A percentile compares a stretch with the other conserved stretches of the same genome.
Evolutionary conservation across 1,284 basidiomycete species (phyloP).

Genomic region (Agroathelia rolfsii): DNA sequence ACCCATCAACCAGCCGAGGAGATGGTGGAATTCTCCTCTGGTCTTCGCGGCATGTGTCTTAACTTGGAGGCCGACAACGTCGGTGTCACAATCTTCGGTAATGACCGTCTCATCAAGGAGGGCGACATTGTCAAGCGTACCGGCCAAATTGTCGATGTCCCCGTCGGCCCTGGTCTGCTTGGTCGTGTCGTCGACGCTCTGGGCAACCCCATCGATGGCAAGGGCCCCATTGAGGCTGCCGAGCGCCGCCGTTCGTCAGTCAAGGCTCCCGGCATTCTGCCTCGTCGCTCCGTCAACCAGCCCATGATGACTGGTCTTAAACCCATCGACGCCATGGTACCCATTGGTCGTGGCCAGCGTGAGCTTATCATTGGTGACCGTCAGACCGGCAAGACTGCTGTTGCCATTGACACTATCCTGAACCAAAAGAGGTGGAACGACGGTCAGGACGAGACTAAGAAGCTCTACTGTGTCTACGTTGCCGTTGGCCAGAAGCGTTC

Average conservation of each 20-base stretch:
- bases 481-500: conserved; percentile 99
- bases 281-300: conserved; percentile 98
- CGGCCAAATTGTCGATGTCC: conserved; percentile 98
- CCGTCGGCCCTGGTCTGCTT: conserved; percentile 91
- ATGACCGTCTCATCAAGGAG: conserved; percentile 99
- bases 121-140: conserved; percentile 99
- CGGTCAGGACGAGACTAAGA: conserved; percentile 90
- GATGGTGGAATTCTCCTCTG: conserved; percentile 99
- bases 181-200: conserved; percentile 99
- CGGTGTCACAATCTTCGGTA: conserved; percentile 99
- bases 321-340: conserved; percentile 99
- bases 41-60: conserved; percentile 97
- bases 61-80: conserved; percentile 99
- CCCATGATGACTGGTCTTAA: conserved; percentile 99
- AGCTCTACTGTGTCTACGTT: conserved; percentile 99
- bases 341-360: conserved; percentile 99
- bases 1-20: conserved; percentile 68
- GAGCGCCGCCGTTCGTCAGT: conserved; percentile 94
- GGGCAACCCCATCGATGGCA: conserved; percentile 99
- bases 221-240: conserved; percentile 89
- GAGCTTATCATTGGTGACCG: conserved; percentile 99
- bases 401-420: conserved; percentile 98
- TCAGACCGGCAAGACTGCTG: conserved; percentile 99
- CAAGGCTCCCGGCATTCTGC: conserved; percentile 98
- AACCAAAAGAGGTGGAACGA: conserved; percentile 99